Percentiles rank a stretch among this genome's conserved stretches.
Conservation (phyloP, 2,329 filamentous ascomycete species). For the Neopestalotiopsis rosae region DNA sequence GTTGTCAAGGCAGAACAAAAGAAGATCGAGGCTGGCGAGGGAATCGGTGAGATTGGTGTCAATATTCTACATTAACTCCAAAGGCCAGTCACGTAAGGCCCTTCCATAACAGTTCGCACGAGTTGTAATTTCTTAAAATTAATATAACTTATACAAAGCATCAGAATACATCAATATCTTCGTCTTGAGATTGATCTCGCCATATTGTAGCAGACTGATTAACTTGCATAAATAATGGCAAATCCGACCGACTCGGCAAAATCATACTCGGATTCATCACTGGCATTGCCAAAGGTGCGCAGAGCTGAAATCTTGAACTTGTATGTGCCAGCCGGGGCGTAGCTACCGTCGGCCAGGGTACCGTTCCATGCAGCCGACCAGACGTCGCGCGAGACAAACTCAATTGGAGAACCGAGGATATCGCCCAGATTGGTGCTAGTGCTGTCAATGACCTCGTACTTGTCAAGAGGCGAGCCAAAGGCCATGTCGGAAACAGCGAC, state of each 20-base stretch:
- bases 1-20: too few relatives aligned
- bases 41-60: too few relatives aligned
- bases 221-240: slow-evolving; percentile 46
- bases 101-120: too few relatives aligned
- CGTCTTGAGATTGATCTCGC: not conserved
- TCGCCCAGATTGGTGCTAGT: slow-evolving; percentile 40
- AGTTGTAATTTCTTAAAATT: slow-evolving; percentile 4
- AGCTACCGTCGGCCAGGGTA: slow-evolving; percentile 49
- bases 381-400: slow-evolving; percentile 39
- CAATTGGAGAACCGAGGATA: slow-evolving; percentile 46
- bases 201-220: too few relatives aligned
- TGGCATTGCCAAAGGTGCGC: slow-evolving; percentile 55
- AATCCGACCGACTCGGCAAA: slow-evolving; percentile 47
- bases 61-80: too few relatives aligned
- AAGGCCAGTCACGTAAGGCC: too few relatives aligned
- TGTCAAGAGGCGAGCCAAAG: slow-evolving; percentile 51
- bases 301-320: slow-evolving; percentile 54
- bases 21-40: too few relatives aligned
- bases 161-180: not conserved
- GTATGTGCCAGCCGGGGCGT: slow-evolving; percentile 55
- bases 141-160: not conserved
- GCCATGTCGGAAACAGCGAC: slow-evolving; percentile 45
- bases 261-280: slow-evolving; percentile 53
- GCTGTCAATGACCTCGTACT: slow-evolving; percentile 49
- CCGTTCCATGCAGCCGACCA: slow-evolving; percentile 49